A percentile compares a stretch with the other conserved stretches of the same genome.
Conservation (phyloP, 148 eudicot species). For the Spergularia marina region DNA sequence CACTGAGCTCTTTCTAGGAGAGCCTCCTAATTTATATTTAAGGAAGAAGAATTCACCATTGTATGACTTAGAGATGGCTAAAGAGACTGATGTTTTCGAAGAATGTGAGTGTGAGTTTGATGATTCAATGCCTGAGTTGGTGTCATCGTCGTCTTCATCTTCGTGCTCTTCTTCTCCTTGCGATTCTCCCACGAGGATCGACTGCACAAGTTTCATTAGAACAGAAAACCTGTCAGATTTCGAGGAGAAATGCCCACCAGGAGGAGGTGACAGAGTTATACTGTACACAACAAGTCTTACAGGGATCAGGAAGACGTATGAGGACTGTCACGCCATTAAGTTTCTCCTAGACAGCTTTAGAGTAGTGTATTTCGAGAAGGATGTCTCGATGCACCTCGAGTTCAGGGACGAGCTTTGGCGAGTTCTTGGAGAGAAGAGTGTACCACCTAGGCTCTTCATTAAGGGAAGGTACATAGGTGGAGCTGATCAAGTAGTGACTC, state of each 20-base stretch:
- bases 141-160: conserved; percentile 15
- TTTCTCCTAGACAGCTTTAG: conserved; percentile 54
- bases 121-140: conserved; percentile 26
- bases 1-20: neutral
- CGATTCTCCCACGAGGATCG: conserved; percentile 8
- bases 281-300: conserved; percentile 71
- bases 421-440: conserved; percentile 41
- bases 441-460: conserved; percentile 73
- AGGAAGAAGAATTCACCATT: neutral
- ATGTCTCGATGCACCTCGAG: conserved; percentile 61
- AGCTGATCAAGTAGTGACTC: conserved; percentile 55
- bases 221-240: conserved; percentile 26
- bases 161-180: conserved; percentile 1
- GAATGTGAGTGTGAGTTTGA: conserved; percentile 32
- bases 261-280: conserved; percentile 48
- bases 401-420: conserved; percentile 59
- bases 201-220: neutral
- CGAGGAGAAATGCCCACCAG: conserved; percentile 59
- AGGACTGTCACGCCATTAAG: conserved; percentile 50
- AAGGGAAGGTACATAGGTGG: conserved; percentile 74
- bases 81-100: conserved; percentile 25
- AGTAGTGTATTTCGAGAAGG: conserved; percentile 51
- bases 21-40: neutral
- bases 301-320: conserved; percentile 65
- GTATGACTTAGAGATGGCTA: neutral